Evolutionary conservation across 192 early-diverging fungal species (phyloP).

Genomic region (Coemansia sp.): DNA sequence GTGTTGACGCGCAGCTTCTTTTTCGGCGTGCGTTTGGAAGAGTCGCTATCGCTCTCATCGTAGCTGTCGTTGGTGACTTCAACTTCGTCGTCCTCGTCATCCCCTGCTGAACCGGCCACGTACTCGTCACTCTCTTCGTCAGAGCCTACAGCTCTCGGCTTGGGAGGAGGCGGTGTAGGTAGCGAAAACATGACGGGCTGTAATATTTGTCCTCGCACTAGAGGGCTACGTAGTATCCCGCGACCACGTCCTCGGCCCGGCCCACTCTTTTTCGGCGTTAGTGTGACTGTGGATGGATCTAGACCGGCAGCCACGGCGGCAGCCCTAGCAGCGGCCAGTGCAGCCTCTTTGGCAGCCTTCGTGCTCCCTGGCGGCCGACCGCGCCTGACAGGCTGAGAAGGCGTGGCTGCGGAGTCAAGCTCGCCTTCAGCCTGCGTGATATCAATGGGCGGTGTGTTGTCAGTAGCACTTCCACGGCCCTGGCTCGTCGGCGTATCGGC

Average conservation of each 20-base stretch:
- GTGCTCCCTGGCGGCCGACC: conserved; percentile 10
- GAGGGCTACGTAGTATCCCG: background rate
- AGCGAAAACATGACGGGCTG: background rate
- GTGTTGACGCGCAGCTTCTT: background rate
- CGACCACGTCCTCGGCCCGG: background rate
- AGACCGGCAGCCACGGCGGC: background rate
- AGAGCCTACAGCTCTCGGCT: background rate
- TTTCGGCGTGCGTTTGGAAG: background rate
- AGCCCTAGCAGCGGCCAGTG: background rate
- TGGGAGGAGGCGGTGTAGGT: background rate
- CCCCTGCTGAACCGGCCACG: background rate
- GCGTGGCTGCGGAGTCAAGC: background rate
- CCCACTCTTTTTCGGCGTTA: conserved; percentile 5
- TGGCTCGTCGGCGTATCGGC: background rate
- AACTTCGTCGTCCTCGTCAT: background rate
- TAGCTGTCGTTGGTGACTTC: background rate
- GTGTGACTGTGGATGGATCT: background rate
- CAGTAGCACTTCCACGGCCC: too few relatives aligned
- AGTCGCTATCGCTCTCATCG: background rate
- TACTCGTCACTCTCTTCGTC: conserved; percentile 8
- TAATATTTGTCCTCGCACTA: background rate
- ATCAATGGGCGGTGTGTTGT: background rate
- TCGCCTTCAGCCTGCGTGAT: background rate
- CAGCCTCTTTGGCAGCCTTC: conserved; percentile 7
- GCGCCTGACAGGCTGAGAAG: background rate